phyloP scores from a whole-genome alignment of 2,329 filamentous ascomycete genomes.

The Penicillium sumatraense region DNA sequence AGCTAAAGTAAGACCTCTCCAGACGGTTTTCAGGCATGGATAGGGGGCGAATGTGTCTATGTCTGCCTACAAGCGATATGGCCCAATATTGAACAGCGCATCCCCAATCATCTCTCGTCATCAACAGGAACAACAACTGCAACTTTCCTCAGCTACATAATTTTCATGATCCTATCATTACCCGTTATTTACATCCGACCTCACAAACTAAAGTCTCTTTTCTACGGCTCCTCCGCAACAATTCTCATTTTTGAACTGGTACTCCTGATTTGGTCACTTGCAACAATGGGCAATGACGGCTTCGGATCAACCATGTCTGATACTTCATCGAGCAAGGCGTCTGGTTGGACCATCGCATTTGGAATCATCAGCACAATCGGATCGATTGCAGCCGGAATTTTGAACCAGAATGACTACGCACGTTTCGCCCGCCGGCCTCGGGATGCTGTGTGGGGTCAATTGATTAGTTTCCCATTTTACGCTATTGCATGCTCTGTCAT shows the following conservation, averaged over 20 bases:
- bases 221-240: conserved; percentile 46
- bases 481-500: conserved; percentile 27
- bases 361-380: conserved; percentile 39
- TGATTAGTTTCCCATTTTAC: conserved; percentile 27
- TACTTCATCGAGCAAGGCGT: background rate
- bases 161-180: conserved; percentile 51
- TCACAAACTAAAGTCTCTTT: conserved; percentile 49
- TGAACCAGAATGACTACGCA: conserved; percentile 39
- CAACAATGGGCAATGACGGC: conserved; percentile 48
- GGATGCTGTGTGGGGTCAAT: conserved; percentile 30
- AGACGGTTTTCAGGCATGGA: conserved; percentile 51
- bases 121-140: conserved; percentile 52
- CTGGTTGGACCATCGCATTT: conserved; percentile 31
- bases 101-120: conserved; percentile 48
- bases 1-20: too few species aligned
- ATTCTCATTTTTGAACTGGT: conserved; percentile 49
- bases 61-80: conserved; percentile 53
- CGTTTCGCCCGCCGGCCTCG: conserved; percentile 29
- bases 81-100: conserved; percentile 48
- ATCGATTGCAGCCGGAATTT: conserved; percentile 34
- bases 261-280: conserved; percentile 51
- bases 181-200: conserved; percentile 53
- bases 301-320: conserved; percentile 42
- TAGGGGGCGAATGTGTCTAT: conserved; percentile 53
- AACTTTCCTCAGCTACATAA: conserved; percentile 49